Percentiles rank a stretch among this genome's conserved stretches.
Conservation (phyloP, 805 yeast species). For the Torulaspora delbrueckii region DNA sequence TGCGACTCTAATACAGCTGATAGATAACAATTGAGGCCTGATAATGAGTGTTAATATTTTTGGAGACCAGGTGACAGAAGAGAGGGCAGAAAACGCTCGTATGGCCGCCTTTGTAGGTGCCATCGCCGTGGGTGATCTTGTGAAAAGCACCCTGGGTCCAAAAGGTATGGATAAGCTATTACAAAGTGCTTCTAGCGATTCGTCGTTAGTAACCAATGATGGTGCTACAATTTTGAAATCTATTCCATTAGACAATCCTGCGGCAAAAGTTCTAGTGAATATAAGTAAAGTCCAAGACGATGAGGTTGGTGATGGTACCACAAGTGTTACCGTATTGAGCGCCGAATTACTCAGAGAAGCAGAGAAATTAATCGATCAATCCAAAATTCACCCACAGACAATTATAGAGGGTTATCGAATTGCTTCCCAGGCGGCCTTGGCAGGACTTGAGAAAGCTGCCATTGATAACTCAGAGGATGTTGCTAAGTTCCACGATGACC, state of each 20-base stretch:
- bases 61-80: conserved; percentile 96
- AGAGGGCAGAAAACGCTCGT: conserved; percentile 97
- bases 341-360: conserved; percentile 94
- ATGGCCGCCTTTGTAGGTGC: conserved; percentile 97
- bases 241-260: conserved; percentile 94
- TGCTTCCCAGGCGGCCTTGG: conserved; percentile 79
- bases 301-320: conserved; percentile 98
- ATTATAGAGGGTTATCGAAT: conserved; percentile 93
- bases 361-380: conserved; percentile 79
- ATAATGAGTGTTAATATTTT: conserved; percentile 70
- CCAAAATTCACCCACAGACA: conserved; percentile 93
- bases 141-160: conserved; percentile 91
- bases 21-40: neutral
- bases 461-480: conserved; percentile 61
- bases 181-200: conserved; percentile 78
- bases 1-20: neutral
- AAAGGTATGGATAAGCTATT: conserved; percentile 97
- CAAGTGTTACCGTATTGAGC: conserved; percentile 86
- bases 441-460: conserved; percentile 71
- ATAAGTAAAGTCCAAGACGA: conserved; percentile 96
- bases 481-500: conserved; percentile 65
- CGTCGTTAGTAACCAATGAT: conserved; percentile 85
- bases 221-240: conserved; percentile 95
- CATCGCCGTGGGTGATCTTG: conserved; percentile 97
- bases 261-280: conserved; percentile 92